Evolutionary conservation across 2,329 filamentous ascomycete species (phyloP), one percentile per base, ranked within the genome.

Genomic region (Colletotrichum zoysiae): DNA sequence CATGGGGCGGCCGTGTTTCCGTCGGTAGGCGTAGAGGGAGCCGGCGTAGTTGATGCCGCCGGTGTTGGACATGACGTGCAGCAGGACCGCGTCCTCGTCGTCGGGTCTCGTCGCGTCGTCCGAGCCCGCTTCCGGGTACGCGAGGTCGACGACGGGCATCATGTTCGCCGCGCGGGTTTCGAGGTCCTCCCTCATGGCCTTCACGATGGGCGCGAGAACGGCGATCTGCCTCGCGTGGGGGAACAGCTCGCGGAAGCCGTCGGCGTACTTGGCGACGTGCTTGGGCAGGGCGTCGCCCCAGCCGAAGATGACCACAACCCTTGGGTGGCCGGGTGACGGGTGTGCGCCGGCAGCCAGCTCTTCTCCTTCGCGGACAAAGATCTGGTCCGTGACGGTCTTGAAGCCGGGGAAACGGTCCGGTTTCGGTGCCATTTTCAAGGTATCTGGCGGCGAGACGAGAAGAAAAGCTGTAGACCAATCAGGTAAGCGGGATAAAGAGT

Each of bases 51-150:
- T 87, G 68, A 88, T 87, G 20, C 83, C 86, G 18, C 88, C 88
- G 0, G 87, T 89, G 77, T 89, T 90, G 72, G 87, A 90, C 84
- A 90, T 88, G 74, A 81, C 80, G 67, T 90, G 88, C 1, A 87
- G 76, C 23, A 89, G 78, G 16, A 90, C 79, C 6, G 75, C 72
- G 42, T 65, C 65, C 30, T 73, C 70, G 42, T 73, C 70, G 42
- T 59, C 23, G n/a, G 69, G 33, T 26, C 7, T 2, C 12, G 61
- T 30, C 38, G 50, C 16, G 26, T 20, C 38, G 3, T 42, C 78
- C 71, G 9, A 77, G 69, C 30, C 75, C 59, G 74, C 16, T 1
- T 68, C 57, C 9, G 70, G 74, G 60, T 83, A 83, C 23, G 82
- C 76, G 42, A 80, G 79, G 58, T 85, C 78, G 44, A 87, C 74